These are phyloP conservation scores for Penicillium bialowiezense DNA, from an alignment of 495 filamentous ascomycete species.

Conservation along the genomic window DNA sequence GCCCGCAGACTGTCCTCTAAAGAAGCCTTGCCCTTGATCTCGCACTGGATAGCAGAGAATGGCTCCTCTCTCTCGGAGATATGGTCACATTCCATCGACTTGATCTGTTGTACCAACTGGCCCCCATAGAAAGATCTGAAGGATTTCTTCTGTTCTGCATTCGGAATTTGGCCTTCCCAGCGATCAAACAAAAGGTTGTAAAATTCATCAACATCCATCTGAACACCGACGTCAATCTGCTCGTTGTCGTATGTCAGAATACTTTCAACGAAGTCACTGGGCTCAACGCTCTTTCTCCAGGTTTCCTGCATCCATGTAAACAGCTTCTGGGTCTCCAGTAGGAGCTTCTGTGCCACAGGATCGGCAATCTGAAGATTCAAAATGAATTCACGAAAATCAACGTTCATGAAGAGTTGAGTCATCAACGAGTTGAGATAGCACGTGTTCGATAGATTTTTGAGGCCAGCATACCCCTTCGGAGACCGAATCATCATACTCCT, in stretches of 20 bases:
- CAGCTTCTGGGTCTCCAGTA: slow-evolving; percentile 73
- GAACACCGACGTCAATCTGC: slow-evolving; percentile 79
- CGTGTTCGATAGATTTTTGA: slow-evolving; percentile 90
- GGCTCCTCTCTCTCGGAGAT: slow-evolving; percentile 87
- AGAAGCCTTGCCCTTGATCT: slow-evolving; percentile 86
- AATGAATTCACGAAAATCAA: slow-evolving; percentile 82
- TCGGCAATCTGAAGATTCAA: slow-evolving; percentile 60
- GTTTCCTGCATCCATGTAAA: slow-evolving; percentile 87
- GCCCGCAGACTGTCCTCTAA: slow-evolving; percentile 87
- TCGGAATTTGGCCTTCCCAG: slow-evolving; percentile 79
- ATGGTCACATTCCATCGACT: slow-evolving; percentile 90
- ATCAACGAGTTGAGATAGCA: slow-evolving; percentile 97
- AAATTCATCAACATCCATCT: slow-evolving; percentile 99
- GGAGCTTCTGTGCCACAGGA: slow-evolving; percentile 57
- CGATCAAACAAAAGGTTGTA: slow-evolving; percentile 91
- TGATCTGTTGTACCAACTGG: slow-evolving; percentile 89
- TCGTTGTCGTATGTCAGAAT: slow-evolving; percentile 82
- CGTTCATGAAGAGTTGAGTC: slow-evolving; percentile 96
- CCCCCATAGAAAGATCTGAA: slow-evolving; percentile 89
- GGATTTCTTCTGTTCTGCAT: slow-evolving; percentile 62
- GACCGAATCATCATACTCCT: slow-evolving; percentile 67
- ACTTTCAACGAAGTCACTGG: slow-evolving; percentile 65
- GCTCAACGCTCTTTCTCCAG: slow-evolving; percentile 67
- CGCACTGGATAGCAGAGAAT: slow-evolving; percentile 94
- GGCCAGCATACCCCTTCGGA: slow-evolving; percentile 73